A percentile compares a stretch with the other conserved stretches of the same genome.
Conservation (phyloP, 1,284 basidiomycete genomes). For the Cutaneotrichosporon curvatum region DNA sequence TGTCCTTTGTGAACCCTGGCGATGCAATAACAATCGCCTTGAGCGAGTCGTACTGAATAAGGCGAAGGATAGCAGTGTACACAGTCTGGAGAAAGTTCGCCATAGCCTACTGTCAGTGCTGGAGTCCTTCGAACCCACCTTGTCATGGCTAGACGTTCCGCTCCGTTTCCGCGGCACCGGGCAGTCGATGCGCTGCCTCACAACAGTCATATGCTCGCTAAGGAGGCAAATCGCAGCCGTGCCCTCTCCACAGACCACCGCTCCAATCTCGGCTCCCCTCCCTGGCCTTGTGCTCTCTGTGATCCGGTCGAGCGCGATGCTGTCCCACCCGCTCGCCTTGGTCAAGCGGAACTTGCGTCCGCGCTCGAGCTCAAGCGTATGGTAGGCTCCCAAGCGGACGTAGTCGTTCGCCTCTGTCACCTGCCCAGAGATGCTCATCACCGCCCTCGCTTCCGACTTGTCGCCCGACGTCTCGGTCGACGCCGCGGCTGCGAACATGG, state of each 20-base stretch:
- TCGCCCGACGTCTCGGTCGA: slow-evolving; percentile 47
- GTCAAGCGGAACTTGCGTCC: slow-evolving; percentile 62
- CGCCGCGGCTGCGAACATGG: slow-evolving; percentile 61
- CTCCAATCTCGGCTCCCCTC: slow-evolving; percentile 89
- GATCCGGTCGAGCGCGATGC: slow-evolving; percentile 71
- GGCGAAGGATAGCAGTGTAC: slow-evolving; percentile 79
- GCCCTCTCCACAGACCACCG: slow-evolving; percentile 91
- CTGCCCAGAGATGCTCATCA: slow-evolving; percentile 79
- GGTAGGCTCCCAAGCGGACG: slow-evolving; percentile 89
- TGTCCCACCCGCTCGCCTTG: slow-evolving; percentile 84
- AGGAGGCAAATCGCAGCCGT: slow-evolving; percentile 88
- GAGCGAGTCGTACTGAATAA: slow-evolving; percentile 75
- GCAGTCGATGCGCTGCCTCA: slow-evolving; percentile 84
- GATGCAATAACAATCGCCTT: slow-evolving; percentile 92
- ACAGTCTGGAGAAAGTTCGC: slow-evolving; percentile 73
- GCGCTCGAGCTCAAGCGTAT: slow-evolving; percentile 86
- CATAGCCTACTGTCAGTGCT: slow-evolving; percentile 52
- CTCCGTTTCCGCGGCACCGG: slow-evolving; percentile 87
- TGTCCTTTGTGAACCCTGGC: slow-evolving; percentile 90
- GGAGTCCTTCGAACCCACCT: slow-evolving; percentile 44
- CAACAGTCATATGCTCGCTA: slow-evolving; percentile 93
- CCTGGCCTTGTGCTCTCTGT: slow-evolving; percentile 86
- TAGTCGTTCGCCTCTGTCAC: slow-evolving; percentile 86
- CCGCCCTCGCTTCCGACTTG: slow-evolving; percentile 49
- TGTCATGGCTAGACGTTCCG: slow-evolving; percentile 75